These are phyloP conservation scores for Lactarius hatsudake DNA, from an alignment of 768 basidiomycete genomes.

Conservation along the genomic window DNA sequence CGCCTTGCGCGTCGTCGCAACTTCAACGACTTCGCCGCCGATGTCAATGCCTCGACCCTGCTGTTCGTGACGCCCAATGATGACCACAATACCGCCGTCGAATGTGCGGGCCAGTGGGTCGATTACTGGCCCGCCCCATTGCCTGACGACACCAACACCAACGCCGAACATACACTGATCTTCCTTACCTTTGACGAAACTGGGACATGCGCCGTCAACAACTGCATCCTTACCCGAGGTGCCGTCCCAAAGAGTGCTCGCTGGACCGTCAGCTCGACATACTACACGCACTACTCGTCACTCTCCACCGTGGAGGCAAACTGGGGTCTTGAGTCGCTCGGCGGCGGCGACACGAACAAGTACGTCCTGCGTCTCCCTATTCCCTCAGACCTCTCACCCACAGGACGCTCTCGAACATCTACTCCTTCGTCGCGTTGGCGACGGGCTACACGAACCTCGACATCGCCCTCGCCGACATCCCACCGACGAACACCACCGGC, in stretches of 20 bases:
- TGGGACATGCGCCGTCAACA: conserved; percentile 41
- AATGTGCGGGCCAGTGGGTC: conserved; percentile 47
- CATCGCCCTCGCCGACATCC: conserved; percentile 31
- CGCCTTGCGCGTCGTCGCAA: conserved; percentile 32
- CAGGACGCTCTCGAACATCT: conserved; percentile 47
- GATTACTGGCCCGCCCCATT: conserved; percentile 51
- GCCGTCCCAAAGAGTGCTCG: conserved; percentile 43
- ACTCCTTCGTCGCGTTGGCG: conserved; percentile 45
- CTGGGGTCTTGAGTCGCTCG: conserved; percentile 49
- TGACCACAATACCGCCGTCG: conserved; percentile 57
- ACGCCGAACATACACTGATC: conserved; percentile 56
- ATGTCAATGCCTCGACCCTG: conserved; percentile 47
- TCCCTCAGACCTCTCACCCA: too few relatives aligned
- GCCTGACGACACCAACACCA: conserved; percentile 50
- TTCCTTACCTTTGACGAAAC: conserved; percentile 64
- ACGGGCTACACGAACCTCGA: conserved; percentile 45
- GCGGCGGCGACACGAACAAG: conserved; percentile 55
- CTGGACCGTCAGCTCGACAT: conserved; percentile 49
- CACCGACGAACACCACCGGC: conserved; percentile 43
- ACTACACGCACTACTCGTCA: conserved; percentile 60
- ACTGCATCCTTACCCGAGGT: conserved; percentile 43
- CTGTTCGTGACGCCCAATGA: conserved; percentile 65
- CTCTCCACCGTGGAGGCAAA: conserved; percentile 39
- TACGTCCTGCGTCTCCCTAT: conserved; percentile 24
- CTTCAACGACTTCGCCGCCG: conserved; percentile 42